These are phyloP conservation scores for Diaporthe helianthi DNA, from an alignment of 2,329 filamentous ascomycete genomes.

Conservation along the genomic window DNA sequence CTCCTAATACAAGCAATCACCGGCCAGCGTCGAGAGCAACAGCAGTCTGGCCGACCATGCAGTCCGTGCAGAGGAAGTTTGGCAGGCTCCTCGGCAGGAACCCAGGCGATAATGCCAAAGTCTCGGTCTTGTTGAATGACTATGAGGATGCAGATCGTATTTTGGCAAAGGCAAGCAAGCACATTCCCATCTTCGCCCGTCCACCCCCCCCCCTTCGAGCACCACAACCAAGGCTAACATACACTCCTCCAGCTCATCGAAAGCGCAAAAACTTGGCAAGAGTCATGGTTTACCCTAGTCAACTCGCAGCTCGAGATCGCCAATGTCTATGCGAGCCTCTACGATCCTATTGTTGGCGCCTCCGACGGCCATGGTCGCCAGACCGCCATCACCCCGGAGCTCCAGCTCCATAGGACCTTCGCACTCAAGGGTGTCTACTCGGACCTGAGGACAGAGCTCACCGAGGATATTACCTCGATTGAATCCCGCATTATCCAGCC, in stretches of 20 bases:
- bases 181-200: conserved; percentile 3
- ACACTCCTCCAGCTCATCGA: conserved; percentile 70
- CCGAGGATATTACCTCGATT: conserved; percentile 74
- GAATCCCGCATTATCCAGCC: conserved; percentile 74
- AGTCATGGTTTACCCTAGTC: conserved; percentile 78
- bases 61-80: conserved; percentile 76
- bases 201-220: not conserved
- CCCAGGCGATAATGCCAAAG: conserved; percentile 77
- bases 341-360: conserved; percentile 77
- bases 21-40: conserved; percentile 28
- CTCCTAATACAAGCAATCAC: not conserved
- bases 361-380: conserved; percentile 62
- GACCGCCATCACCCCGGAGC: conserved; percentile 65
- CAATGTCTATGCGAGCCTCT: conserved; percentile 74
- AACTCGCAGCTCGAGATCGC: conserved; percentile 71
- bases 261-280: conserved; percentile 77
- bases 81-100: conserved; percentile 73
- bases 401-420: conserved; percentile 68
- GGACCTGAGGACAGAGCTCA: conserved; percentile 74
- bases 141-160: conserved; percentile 82
- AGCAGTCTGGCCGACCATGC: conserved; percentile 56
- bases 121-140: conserved; percentile 76
- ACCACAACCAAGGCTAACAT: not conserved
- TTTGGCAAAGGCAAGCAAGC: conserved; percentile 72
- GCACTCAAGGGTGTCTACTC: conserved; percentile 71